Base-by-base conservation (phyloP, 148 eudicot species). In the Rhododendron mucronatum region DNA sequence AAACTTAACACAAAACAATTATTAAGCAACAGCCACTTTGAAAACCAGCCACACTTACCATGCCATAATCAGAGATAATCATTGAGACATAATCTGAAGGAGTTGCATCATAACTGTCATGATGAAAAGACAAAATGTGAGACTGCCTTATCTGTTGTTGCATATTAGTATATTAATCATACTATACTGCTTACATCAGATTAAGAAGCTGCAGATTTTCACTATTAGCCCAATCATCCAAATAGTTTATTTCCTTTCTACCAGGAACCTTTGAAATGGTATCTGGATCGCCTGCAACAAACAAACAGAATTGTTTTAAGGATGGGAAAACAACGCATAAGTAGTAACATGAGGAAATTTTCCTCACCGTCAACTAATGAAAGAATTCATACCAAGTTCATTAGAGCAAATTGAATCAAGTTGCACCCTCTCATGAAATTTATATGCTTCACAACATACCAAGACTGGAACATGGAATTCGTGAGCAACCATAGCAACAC, bases 401-500 rank as follows among this genome's bases (percentile, higher is more conserved):
- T 97, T 97, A 83, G 90, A 95, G 91, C 98, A 97, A 86, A 97
- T 95, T 16, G 99, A 97, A 94, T 97, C 98, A 39, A 97, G 99
- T 80, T 95, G 99, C 86, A 97, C 99, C 86, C 98, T 89, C 86
- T 97, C 98, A 87, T 97, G 99, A 90, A 97, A 97, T 85, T 97
- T 97, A 88, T 97, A 97, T 48, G 99, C 98, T 90, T 97, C 99
- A 89, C 98, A 97, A 86, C 99, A 95, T 84, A 97, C 94, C 88
- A 97, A 87, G 41, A 97, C 99, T 18, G 99, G 99, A 87, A 97
- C 93, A 83, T 88, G 94, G 86, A 95, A 97, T 74, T 95, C 96
- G 89, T 95, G 95, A 85, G 99, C 99, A 85, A 97, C 99, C 99
- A 97, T 97, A 81, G 99, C 99, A 80, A 97, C 97, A 88, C 91